These are phyloP conservation scores for Margaritispora aquatica DNA, from an alignment of 495 filamentous ascomycete species.

Conservation along the genomic window DNA sequence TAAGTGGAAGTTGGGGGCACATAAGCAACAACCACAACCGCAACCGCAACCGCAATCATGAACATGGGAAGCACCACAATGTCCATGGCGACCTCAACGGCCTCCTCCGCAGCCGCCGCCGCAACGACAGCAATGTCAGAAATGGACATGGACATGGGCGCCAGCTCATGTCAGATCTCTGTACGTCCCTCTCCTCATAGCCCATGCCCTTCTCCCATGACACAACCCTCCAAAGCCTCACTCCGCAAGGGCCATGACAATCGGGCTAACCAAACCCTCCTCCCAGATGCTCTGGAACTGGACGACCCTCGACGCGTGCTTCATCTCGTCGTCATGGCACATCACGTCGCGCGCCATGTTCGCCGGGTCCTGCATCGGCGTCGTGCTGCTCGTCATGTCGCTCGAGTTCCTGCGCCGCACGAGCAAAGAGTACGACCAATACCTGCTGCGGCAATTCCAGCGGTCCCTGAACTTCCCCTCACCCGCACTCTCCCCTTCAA, in stretches of 20 bases:
- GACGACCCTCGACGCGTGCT: constrained; percentile 65
- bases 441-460: constrained; percentile 43
- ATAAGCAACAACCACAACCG: too few relatives aligned
- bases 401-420: constrained; percentile 63
- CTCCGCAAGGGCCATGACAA: background rate
- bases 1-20: too few relatives aligned
- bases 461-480: background rate
- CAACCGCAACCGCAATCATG: background rate
- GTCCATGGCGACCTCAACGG: background rate
- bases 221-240: too few relatives aligned
- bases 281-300: constrained; percentile 76
- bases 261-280: too few relatives aligned
- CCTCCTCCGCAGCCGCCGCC: background rate
- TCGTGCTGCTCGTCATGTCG: constrained; percentile 53
- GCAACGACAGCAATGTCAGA: background rate
- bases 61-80: constrained; percentile 2
- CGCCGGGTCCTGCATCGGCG: constrained; percentile 65
- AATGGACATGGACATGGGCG: constrained; percentile 5
- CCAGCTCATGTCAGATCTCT: background rate
- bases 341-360: constrained; percentile 56
- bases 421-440: constrained; percentile 54
- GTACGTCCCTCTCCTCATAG: background rate
- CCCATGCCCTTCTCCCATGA: too few relatives aligned
- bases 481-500: background rate
- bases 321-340: constrained; percentile 61